phyloP scores from a whole-genome alignment of 176 grass and related monocot species.

The Cenchrus purpureus region DNA sequence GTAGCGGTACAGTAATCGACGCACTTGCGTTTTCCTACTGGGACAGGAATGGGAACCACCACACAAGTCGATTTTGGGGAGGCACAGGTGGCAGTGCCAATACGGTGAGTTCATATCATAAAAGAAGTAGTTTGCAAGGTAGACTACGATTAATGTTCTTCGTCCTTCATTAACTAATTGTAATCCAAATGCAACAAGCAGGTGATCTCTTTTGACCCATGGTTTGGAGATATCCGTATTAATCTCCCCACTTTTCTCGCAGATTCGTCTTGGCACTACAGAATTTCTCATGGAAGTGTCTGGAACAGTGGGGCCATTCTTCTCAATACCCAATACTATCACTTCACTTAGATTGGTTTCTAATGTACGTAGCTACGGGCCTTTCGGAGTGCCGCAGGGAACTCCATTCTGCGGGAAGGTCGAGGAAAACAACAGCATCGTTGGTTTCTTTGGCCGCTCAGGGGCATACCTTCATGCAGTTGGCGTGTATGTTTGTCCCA shows the following conservation, averaged over 20 bases:
- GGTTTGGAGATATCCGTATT: too few relatives aligned
- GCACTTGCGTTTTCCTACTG: conserved; percentile 8
- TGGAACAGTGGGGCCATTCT: neutral
- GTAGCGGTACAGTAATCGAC: neutral
- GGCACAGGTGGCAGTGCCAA: neutral
- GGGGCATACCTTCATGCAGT: neutral
- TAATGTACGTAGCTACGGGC: neutral
- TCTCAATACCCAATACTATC: too few relatives aligned
- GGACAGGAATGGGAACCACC: neutral
- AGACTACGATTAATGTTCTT: too few relatives aligned
- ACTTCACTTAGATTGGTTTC: neutral
- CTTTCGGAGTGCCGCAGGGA: neutral
- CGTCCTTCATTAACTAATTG: too few relatives aligned
- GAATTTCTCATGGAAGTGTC: neutral
- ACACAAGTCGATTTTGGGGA: conserved; percentile 6
- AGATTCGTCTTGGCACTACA: neutral
- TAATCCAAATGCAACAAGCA: too few relatives aligned
- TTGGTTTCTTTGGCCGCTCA: neutral
- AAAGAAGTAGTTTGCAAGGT: too few relatives aligned
- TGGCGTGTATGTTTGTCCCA: neutral
- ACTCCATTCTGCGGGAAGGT: neutral
- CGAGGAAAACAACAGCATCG: neutral
- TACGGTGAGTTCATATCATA: neutral
- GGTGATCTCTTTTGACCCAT: too few relatives aligned
- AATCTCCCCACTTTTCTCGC: too few relatives aligned